Base-by-base conservation (phyloP, 306 rosid genomes). In the Mimosa pudica region DNA sequence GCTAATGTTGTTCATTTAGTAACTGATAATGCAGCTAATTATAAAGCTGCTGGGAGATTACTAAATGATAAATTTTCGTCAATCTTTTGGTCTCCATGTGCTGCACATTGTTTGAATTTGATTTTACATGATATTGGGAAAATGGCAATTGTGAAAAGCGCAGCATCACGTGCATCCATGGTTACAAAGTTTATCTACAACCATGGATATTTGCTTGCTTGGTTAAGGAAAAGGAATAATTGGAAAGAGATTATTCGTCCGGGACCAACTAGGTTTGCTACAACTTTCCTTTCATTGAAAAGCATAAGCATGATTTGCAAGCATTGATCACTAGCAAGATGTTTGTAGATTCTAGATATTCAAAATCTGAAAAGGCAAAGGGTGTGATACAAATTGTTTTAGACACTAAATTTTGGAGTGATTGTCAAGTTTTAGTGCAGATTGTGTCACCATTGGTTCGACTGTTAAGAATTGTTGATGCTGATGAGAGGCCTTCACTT, bases 1-100 rank as follows among this genome's bases (percentile, higher is more conserved):
- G 42, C 5, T 41, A 41, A 68, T 68, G 52, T 68, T 68, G 51
- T 68, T 6, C 52, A 68, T 3, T 6, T 68, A 32, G 73, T 68
- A 10, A 68, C 73, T 14, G 52, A 42, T 68, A 68, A 68, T 68
- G 73, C 73, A 1, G 73, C 73, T 13, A 68, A 68, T 68, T 68
- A 68, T 17, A 68, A 68, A n/a, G 10, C 10, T 3, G 13, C 33
- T 14, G 14, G 73, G 17, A 42, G 33, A 8, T 68, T 41, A 5
- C 9, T 68, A 6, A 68, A 0, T 38, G 51, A 68, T 2, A 42
- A 68, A 10, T 42, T 16, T 17, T 52, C 52, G n/a, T 14, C 52
- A 6, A 68, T 68, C 1, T 68, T 14, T n/a, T 68, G 73, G 49
- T 68, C 73, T 1, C 13, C 30, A 16, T 68, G 33, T 41, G 73